phyloP scores from a whole-genome alignment of 1,139 yeast species.

The Candida sanyaensis region DNA sequence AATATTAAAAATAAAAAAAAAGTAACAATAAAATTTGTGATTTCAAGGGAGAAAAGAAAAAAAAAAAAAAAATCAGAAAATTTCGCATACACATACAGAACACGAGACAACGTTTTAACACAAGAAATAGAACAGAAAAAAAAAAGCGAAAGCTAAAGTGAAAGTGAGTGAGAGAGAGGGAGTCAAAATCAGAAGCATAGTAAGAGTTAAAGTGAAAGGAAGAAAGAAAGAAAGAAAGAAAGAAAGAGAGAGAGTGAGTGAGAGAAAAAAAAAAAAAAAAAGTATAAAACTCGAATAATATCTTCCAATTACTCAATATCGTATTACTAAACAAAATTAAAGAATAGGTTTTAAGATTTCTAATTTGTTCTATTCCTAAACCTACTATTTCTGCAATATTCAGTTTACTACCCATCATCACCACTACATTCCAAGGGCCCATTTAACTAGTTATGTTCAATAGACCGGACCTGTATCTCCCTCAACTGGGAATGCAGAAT shows the following conservation, averaged over 20 bases:
- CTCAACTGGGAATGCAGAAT: neutral
- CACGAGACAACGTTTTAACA: neutral
- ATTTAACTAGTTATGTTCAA: slow-evolving; percentile 6
- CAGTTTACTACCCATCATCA: neutral
- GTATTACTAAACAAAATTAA: neutral
- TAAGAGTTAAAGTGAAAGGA: neutral
- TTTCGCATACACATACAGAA: neutral
- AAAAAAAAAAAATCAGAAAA: neutral
- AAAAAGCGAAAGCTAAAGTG: too few species aligned
- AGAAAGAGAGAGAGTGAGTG: neutral
- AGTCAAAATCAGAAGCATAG: neutral
- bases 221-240: neutral
- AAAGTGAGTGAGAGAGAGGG: neutral
- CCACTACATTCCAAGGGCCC: neutral
- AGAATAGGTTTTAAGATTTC: neutral
- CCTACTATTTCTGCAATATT: neutral
- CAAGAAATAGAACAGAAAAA: too few species aligned
- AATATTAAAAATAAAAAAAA: neutral
- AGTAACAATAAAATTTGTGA: slow-evolving; percentile 1
- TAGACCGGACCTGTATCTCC: slow-evolving; percentile 7
- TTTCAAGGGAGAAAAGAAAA: neutral
- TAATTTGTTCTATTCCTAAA: neutral
- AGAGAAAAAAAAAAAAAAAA: neutral
- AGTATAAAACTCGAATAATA: slow-evolving; percentile 3
- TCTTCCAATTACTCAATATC: neutral